A percentile compares a stretch with the other conserved stretches of the same genome.
These are phyloP conservation scores for Daldinia vernicosa DNA, from an alignment of 495 filamentous ascomycete species.

Conservation along the genomic window DNA sequence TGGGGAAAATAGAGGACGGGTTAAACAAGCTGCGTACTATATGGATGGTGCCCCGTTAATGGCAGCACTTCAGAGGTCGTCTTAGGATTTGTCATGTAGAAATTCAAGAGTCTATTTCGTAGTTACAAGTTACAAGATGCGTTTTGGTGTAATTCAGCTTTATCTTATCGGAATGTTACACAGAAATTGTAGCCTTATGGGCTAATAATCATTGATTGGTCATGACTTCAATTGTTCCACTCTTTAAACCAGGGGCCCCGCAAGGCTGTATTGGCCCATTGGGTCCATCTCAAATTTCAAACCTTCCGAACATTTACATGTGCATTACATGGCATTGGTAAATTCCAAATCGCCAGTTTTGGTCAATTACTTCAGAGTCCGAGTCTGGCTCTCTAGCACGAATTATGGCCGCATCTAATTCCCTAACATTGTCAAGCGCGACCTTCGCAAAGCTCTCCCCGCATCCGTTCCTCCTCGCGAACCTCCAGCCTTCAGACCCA, in stretches of 20 bases:
- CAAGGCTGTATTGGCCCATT: conserved; percentile 26
- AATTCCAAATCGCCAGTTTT: not conserved
- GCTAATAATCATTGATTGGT: conserved; percentile 15
- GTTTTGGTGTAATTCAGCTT: conserved; percentile 5
- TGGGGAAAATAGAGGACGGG: conserved; percentile 17
- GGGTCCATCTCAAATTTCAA: conserved; percentile 39
- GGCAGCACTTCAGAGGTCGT: conserved; percentile 31
- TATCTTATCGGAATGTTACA: conserved; percentile 17
- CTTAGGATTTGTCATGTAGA: not conserved
- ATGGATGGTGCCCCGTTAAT: conserved; percentile 32
- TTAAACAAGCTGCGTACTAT: conserved; percentile 22
- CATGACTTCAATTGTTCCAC: not conserved
- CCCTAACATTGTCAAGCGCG: conserved; percentile 76
- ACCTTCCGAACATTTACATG: conserved; percentile 4
- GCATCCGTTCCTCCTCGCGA: conserved; percentile 85
- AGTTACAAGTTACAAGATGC: not conserved
- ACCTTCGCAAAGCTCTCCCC: conserved; percentile 92
- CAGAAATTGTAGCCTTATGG: conserved; percentile 17
- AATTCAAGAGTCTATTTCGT: too few relatives aligned
- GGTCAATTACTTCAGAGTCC: not conserved
- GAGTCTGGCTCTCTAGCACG: not conserved
- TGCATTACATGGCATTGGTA: conserved; percentile 15
- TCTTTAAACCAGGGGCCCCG: conserved; percentile 19
- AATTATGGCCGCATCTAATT: conserved; percentile 42
- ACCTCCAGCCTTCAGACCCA: conserved; percentile 71